Evolutionary conservation across 176 grass and related monocot species (phyloP), one percentile per base, ranked within the genome.

Genomic region (Saccharum spontaneum): DNA sequence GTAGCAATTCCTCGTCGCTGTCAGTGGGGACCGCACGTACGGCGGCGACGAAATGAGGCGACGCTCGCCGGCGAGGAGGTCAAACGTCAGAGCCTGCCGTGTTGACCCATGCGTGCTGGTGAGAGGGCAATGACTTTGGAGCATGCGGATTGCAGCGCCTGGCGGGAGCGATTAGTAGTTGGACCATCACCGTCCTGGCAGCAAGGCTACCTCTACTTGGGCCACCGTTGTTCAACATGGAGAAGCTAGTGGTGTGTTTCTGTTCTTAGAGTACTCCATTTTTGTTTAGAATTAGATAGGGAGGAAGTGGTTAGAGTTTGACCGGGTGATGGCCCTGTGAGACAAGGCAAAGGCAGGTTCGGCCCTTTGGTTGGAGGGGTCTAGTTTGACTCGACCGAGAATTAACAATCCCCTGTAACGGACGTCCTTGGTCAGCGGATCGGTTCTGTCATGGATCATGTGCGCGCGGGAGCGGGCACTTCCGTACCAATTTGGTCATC

Each of bases 281-380:
- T 17, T 16, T 28, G 41, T 15, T 44, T 43, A 38, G 67, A 33
- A 28, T 28, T 16, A 33, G 22, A 5, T 0, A 18, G 8, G 10
- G 67, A 18, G 11, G 8, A 79, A 38, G 65, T 69, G 64, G 31
- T 81, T 69, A 69, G 44, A 52, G 64, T 81, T 81, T 81, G 79
- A 81, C 79, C 64, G 22, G 18, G 44, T 38, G 44, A 38, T 17
- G 9, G 64, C 64, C 63, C 17, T 38, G 43, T 80, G 10, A 8
- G 78, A 15, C 64, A 67, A 49, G 78, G 44, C 44, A 52, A 59
- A 26, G 60, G n/a, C 8, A 2, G 23, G 18, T 69, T 80, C 0
- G 44, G 44, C 44, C 44, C 26, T 80, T 52, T 50, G 41, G 48
- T 36, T 49, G 41, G 13, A 16, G 16, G 39, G 78, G 44, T 37